A percentile compares a stretch with the other conserved stretches of the same genome.
Conservation (phyloP, 2,329 filamentous ascomycete genomes). For the Aspergillus neotritici region DNA sequence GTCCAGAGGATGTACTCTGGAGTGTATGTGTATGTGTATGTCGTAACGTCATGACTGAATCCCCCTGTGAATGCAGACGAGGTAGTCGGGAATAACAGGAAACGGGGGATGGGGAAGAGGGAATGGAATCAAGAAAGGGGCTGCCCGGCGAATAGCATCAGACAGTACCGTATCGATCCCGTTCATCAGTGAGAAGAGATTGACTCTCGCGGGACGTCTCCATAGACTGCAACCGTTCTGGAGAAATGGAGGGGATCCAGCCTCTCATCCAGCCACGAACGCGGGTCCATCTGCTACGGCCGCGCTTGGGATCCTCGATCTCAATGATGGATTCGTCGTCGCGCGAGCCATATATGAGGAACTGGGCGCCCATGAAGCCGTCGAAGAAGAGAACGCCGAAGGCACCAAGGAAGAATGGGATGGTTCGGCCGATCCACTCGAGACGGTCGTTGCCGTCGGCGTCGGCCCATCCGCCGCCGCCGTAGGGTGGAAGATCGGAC, state of each 20-base stretch:
- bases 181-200: constrained; percentile 24
- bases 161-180: constrained; percentile 31
- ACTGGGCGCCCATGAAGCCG: constrained; percentile 58
- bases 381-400: constrained; percentile 60
- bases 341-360: constrained; percentile 52
- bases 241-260: constrained; percentile 53
- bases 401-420: constrained; percentile 62
- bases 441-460: constrained; percentile 48
- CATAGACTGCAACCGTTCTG: constrained; percentile 18
- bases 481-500: constrained; percentile 52
- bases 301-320: constrained; percentile 40
- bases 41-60: too few species aligned
- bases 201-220: constrained; percentile 22
- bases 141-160: constrained; percentile 12
- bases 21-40: too few species aligned
- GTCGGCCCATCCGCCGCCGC: constrained; percentile 56
- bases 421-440: constrained; percentile 54
- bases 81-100: too few species aligned
- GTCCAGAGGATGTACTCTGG: too few species aligned
- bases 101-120: background rate
- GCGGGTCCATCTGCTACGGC: constrained; percentile 48
- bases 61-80: too few species aligned
- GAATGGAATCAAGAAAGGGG: background rate
- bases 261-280: constrained; percentile 62
- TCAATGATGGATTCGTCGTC: constrained; percentile 43